Evolutionary conservation across 2,329 filamentous ascomycete genomes (phyloP).

Genomic region (Passalora sequoiae): DNA sequence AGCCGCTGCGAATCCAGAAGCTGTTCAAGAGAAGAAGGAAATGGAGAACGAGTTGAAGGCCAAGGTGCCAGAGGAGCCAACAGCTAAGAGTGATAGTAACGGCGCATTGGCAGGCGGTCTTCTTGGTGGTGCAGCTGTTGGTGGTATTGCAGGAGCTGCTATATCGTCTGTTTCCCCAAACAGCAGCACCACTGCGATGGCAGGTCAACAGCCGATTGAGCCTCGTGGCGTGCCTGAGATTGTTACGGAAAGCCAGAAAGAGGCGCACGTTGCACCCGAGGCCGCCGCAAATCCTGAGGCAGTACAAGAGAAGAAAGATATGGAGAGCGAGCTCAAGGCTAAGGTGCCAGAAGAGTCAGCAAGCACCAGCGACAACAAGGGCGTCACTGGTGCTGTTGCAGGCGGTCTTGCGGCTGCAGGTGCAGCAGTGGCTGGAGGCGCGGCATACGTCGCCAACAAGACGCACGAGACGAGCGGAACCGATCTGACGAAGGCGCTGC

Average conservation of each 20-base stretch:
- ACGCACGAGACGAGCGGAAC: slow-evolving; percentile 39
- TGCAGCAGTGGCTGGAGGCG: slow-evolving; percentile 31
- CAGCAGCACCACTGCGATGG: slow-evolving; percentile 43
- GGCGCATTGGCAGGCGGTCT: slow-evolving; percentile 39
- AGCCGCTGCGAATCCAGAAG: slow-evolving; percentile 59
- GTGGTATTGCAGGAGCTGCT: slow-evolving; percentile 13
- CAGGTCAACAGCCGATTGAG: slow-evolving; percentile 43
- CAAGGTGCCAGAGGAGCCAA: slow-evolving; percentile 50
- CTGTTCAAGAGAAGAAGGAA: slow-evolving; percentile 65
- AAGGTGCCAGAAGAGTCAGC: slow-evolving; percentile 50
- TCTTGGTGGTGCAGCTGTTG: slow-evolving; percentile 36
- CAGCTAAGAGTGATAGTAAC: slow-evolving; percentile 24
- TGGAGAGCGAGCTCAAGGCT: slow-evolving; percentile 65
- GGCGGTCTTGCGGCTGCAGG: slow-evolving; percentile 35
- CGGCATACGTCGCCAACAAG: slow-evolving; percentile 37
- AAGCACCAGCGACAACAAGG: slow-evolving; percentile 29
- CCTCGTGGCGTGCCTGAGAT: slow-evolving; percentile 53
- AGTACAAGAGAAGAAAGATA: slow-evolving; percentile 64
- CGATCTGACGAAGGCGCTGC: slow-evolving; percentile 44
- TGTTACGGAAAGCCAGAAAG: slow-evolving; percentile 67
- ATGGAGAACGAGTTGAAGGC: slow-evolving; percentile 66
- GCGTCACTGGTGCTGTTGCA: slow-evolving; percentile 38
- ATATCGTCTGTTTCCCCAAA: slow-evolving; percentile 16
- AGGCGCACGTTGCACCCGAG: slow-evolving; percentile 57
- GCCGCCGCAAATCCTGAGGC: slow-evolving; percentile 61